Evolutionary conservation across 192 early-diverging fungal genomes (phyloP), one percentile per base, ranked within the genome.

Genomic region (Ambispora gerdemannii): DNA sequence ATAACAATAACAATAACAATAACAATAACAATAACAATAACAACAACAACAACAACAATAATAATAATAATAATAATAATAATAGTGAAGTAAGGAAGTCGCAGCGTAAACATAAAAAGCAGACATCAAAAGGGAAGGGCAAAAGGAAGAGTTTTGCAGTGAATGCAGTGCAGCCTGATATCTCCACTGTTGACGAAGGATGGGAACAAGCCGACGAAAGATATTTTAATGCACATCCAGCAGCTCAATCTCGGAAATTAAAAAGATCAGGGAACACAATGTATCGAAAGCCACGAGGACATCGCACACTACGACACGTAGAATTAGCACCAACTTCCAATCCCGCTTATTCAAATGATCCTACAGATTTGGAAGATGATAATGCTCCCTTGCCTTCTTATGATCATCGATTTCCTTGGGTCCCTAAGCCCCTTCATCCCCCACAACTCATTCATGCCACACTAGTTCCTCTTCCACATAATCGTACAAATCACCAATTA

Each of bases 291-390:
- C 47, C 27, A 49, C 1, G n/a, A 30, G 17, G 38, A 43, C 38
- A 43, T 6, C 53, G 27, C 7, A 13, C 35, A 13, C 68, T 28
- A 60, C 30, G 25, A 10, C 15, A 70, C 59, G 31, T 56, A 17
- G 68, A 70, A 24, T 59, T 38, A 32, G 35, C 55, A 22, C 32
- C 38, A 55, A 70, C 68, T n/a, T 70, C 68, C 13, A 70, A 70
- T 24, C 68, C 68, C 1, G 15, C 25, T 28, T n/a, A 32, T 59
- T 56, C 68, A 22, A 70, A 70, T 50, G 68, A 70, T 59, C 68
- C 68, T 0, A 70, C 68, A 11, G 68, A 70, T 70, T 43, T 70
- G 24, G 68, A 70, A 24, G 53, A 43, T 70, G 68, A 70, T 50
- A 15, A 15, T 43, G 38, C 6, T 43, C 38, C 38, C 38, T 38